phyloP scores from a whole-genome alignment of 2,329 filamentous ascomycete genomes.

The Aspergillus sojae region DNA sequence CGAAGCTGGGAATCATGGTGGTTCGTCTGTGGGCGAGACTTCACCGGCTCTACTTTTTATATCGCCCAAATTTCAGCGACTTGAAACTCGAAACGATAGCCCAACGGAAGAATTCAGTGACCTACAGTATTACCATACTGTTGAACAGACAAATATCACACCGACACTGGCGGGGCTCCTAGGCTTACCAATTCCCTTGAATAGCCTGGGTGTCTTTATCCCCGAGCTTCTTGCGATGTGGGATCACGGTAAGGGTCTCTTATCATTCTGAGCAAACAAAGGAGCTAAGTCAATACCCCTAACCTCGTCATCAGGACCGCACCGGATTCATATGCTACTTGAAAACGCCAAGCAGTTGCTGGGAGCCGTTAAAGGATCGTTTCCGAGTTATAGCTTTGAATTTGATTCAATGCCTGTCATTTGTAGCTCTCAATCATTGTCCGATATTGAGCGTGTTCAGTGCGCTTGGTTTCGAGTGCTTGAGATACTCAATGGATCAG shows the following conservation, averaged over 20 bases:
- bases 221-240: slow-evolving; percentile 77
- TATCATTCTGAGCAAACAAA: background rate
- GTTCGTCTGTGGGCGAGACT: slow-evolving; percentile 90
- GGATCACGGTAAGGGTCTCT: slow-evolving; percentile 57
- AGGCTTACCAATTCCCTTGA: slow-evolving; percentile 83
- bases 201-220: slow-evolving; percentile 87
- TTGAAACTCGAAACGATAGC: slow-evolving; percentile 49
- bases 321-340: slow-evolving; percentile 69
- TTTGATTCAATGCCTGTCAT: slow-evolving; percentile 18
- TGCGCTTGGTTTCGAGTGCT: slow-evolving; percentile 65
- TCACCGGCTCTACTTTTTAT: slow-evolving; percentile 90
- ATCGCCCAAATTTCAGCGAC: slow-evolving; percentile 73
- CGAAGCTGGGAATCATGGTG: slow-evolving; percentile 94
- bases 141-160: slow-evolving; percentile 94
- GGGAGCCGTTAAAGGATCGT: slow-evolving; percentile 73
- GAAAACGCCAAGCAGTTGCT: slow-evolving; percentile 82
- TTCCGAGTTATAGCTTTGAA: slow-evolving; percentile 58
- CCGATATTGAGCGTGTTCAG: slow-evolving; percentile 60
- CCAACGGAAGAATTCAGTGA: slow-evolving; percentile 67
- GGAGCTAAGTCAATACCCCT: background rate
- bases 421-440: slow-evolving; percentile 28
- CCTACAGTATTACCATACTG: slow-evolving; percentile 78
- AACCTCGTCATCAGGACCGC: slow-evolving; percentile 35
- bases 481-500: slow-evolving; percentile 22
- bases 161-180: slow-evolving; percentile 85